Base-by-base conservation (phyloP, 202 grass and related monocot genomes). In the Digitaria exilis region DNA sequence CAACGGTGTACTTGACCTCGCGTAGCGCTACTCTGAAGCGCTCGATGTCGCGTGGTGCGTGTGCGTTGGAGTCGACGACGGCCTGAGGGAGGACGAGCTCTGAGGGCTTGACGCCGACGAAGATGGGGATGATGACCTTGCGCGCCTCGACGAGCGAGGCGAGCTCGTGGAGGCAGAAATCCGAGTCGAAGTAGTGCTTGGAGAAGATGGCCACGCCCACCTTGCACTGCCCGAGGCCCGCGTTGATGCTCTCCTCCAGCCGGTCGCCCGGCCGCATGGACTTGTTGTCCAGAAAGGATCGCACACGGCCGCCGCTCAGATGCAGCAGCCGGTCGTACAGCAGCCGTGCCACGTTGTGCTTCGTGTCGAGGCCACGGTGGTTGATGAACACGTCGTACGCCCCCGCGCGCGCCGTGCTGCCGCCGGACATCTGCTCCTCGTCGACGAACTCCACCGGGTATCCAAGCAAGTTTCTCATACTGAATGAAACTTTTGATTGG, bases 81-180 rank as follows among this genome's bases (percentile, higher is more conserved):
- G 76, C 76, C 60, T 78, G 82, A 1, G 70, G 32, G 4, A 95
- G 82, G 7, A 88, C 1, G 45, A 98, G 79, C 9, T 98, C 72
- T 0, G 96, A 91, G 0, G 96, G 96, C 69, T 92, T 88, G 80
- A 98, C 80, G 77, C 91, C 87, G 65, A 55, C 91, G 70, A 98
- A 98, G 78, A 98, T 86, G 2, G 95, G 95, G 78, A 98, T 95
- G 71, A 98, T 82, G 35, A 45, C 69, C 85, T 98, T 98, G 14
- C 86, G 73, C 0, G 74, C 45, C 80, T 95, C 96, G 0, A 98
- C 87, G 82, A 98, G 21, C 73, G 50, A 68, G 41, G 96, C 81
- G 32, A 98, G 88, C 90, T 98, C 96, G 17, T 57, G 69, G 58
- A 98, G 93, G 82, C 96, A 98, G 80, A 85, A 95, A 49, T 73